phyloP scores from a whole-genome alignment of 768 basidiomycete species.

The Neoboletus magnificus region DNA sequence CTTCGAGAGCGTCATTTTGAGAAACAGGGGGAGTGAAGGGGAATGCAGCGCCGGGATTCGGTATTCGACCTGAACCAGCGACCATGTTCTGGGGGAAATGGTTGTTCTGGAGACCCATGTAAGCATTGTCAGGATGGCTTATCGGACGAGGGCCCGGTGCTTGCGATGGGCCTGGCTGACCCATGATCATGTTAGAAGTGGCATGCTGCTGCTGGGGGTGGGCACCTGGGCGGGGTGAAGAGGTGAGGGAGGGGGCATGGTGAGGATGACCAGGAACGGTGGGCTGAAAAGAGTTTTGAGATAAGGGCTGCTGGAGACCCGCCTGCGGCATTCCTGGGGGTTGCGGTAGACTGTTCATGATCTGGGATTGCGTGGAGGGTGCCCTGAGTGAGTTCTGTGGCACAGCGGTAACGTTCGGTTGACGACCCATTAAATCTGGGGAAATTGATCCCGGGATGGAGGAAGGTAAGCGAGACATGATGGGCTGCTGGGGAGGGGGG shows the following conservation, averaged over 20 bases:
- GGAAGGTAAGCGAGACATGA: slow-evolving; percentile 32
- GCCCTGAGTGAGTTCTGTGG: slow-evolving; percentile 44
- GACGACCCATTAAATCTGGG: slow-evolving; percentile 43
- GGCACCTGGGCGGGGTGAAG: slow-evolving; percentile 30
- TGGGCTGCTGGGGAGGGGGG: slow-evolving; percentile 35
- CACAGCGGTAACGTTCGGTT: slow-evolving; percentile 38
- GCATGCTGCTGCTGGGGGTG: slow-evolving; percentile 29
- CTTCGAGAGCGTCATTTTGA: slow-evolving; percentile 46
- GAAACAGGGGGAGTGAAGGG: slow-evolving; percentile 49
- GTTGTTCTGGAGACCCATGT: slow-evolving; percentile 40
- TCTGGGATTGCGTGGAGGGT: slow-evolving; percentile 41
- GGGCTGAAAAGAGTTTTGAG: slow-evolving; percentile 31
- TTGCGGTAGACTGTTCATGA: slow-evolving; percentile 46
- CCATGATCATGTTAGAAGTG: slow-evolving; percentile 30
- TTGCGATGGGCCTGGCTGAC: slow-evolving; percentile 31
- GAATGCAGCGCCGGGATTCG: slow-evolving; percentile 34
- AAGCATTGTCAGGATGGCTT: slow-evolving; percentile 46
- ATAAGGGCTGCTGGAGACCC: slow-evolving; percentile 28
- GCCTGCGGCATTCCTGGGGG: slow-evolving; percentile 32
- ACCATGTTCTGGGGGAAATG: slow-evolving; percentile 33
- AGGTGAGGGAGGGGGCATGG: slow-evolving; percentile 28
- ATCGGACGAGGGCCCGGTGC: slow-evolving; percentile 35
- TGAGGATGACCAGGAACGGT: slow-evolving; percentile 28
- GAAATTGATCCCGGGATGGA: slow-evolving; percentile 38
- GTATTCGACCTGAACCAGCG: slow-evolving; percentile 36